Conservation (phyloP, 1,139 yeast genomes). For the Debaryomycetaceae sp. region DNA sequence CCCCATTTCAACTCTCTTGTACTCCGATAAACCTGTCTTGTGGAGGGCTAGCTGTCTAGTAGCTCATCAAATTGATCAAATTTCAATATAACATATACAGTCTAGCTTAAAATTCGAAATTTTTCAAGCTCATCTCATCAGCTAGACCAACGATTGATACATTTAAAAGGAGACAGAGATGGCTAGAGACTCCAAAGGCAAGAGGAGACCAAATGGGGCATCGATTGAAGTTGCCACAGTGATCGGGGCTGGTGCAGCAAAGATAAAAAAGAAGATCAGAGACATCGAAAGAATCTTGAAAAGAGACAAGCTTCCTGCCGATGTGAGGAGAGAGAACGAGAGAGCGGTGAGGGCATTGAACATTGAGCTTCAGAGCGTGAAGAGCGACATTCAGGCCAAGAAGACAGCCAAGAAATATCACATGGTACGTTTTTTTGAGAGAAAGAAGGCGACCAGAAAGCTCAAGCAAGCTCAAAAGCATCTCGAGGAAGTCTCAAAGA, state of each 20-base stretch:
- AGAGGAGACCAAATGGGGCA: conserved; percentile 7
- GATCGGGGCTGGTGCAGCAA: conserved; percentile 41
- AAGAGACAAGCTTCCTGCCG: conserved; percentile 66
- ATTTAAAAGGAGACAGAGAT: conserved; percentile 2
- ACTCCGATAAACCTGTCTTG: not conserved
- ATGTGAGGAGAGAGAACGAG: conserved; percentile 75
- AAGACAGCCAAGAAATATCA: conserved; percentile 77
- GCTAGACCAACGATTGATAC: not conserved
- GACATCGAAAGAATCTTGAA: conserved; percentile 72
- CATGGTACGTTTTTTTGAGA: conserved; percentile 90
- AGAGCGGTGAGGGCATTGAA: conserved; percentile 76
- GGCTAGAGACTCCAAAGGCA: conserved; percentile 9
- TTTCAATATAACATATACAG: not conserved
- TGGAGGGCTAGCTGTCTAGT: not conserved
- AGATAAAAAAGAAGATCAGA: conserved; percentile 80
- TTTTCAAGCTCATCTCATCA: conserved; percentile 1
- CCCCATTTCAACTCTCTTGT: conserved; percentile 18
- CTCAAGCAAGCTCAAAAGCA: conserved; percentile 62
- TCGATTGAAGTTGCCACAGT: conserved; percentile 26
- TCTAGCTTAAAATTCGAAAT: not conserved
- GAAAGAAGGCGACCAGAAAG: conserved; percentile 77
- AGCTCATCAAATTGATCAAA: not conserved
- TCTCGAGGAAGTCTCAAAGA: conserved; percentile 34
- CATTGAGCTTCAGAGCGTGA: conserved; percentile 59
- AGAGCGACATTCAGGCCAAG: conserved; percentile 48